Evolutionary conservation across 1,284 basidiomycete species (phyloP).

Genomic region (Omphalotus olearius): DNA sequence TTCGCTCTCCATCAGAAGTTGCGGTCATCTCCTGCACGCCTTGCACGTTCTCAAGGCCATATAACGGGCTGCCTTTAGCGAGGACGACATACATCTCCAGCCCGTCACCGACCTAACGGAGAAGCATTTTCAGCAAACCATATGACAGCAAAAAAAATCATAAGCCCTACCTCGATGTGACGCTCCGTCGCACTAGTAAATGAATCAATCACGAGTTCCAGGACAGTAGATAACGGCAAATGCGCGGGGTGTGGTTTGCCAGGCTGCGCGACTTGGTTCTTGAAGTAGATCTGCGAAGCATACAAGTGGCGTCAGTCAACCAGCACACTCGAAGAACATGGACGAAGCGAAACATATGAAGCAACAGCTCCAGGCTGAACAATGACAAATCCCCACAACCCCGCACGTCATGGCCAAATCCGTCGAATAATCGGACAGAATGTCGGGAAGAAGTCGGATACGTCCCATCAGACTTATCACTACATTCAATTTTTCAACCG

Average conservation of each 20-base stretch:
- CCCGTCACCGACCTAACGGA: constrained; percentile 80
- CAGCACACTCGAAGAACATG: neutral
- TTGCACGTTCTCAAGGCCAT: constrained; percentile 55
- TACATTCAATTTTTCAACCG: neutral
- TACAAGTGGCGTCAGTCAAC: neutral
- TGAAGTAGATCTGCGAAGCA: constrained; percentile 82
- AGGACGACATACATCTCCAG: constrained; percentile 88
- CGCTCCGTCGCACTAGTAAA: constrained; percentile 93
- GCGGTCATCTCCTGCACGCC: constrained; percentile 61
- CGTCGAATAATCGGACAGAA: no score
- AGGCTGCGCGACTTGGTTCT: constrained; percentile 77
- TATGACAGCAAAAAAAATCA: constrained; percentile 9
- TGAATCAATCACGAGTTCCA: constrained; percentile 87
- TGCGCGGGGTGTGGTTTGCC: constrained; percentile 73
- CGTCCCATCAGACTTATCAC: no score
- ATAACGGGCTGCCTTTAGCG: constrained; percentile 59
- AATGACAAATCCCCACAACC: neutral
- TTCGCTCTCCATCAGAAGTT: constrained; percentile 59
- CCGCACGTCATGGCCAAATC: no score
- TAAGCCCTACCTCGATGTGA: constrained; percentile 79
- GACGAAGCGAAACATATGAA: neutral
- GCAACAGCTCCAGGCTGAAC: neutral
- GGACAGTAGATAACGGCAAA: constrained; percentile 75
- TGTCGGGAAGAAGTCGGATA: neutral
- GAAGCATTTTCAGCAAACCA: constrained; percentile 5